Conservation (phyloP, 2,329 filamentous ascomycete genomes). For the Lasiodiplodia theobromae region DNA sequence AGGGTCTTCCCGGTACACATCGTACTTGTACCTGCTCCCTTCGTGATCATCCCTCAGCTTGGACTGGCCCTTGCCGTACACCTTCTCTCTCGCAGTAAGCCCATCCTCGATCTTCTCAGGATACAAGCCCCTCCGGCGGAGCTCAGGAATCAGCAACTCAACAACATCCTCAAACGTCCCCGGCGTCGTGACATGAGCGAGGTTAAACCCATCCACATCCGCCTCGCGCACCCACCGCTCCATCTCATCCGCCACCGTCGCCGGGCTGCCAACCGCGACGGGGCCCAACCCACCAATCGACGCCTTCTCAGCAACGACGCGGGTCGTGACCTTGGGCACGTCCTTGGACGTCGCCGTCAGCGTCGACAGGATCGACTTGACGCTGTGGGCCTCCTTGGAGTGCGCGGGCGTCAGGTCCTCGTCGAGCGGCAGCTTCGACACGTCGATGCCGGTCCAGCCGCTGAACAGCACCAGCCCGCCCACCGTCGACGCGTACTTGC, state of each 20-base stretch:
- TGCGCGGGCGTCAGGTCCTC: slow-evolving; percentile 64
- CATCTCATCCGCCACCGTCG: slow-evolving; percentile 55
- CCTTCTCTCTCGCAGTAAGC: slow-evolving; percentile 59
- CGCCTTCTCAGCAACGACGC: slow-evolving; percentile 41
- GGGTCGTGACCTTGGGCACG: slow-evolving; percentile 40
- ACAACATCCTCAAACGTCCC: slow-evolving; percentile 50
- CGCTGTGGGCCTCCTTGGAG: slow-evolving; percentile 57
- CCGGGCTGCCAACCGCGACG: slow-evolving; percentile 48
- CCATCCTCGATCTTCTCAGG: slow-evolving; percentile 36
- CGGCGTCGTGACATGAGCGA: slow-evolving; percentile 53
- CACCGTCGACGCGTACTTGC: slow-evolving; percentile 61
- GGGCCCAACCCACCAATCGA: slow-evolving; percentile 37
- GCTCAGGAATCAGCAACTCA: slow-evolving; percentile 46
- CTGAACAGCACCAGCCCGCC: slow-evolving; percentile 64
- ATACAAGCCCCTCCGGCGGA: slow-evolving; percentile 45
- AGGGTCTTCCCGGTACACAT: slow-evolving; percentile 64
- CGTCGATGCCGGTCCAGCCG: slow-evolving; percentile 67
- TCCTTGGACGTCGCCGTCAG: slow-evolving; percentile 44
- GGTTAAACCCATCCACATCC: slow-evolving; percentile 47
- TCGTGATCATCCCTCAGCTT: slow-evolving; percentile 65
- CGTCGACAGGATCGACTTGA: slow-evolving; percentile 43
- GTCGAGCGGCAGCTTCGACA: slow-evolving; percentile 64
- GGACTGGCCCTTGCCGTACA: slow-evolving; percentile 67
- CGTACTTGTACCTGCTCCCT: slow-evolving; percentile 67
- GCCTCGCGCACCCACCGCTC: slow-evolving; percentile 55